phyloP scores from a whole-genome alignment of 1,139 yeast genomes.

The Lodderomyces theae region DNA sequence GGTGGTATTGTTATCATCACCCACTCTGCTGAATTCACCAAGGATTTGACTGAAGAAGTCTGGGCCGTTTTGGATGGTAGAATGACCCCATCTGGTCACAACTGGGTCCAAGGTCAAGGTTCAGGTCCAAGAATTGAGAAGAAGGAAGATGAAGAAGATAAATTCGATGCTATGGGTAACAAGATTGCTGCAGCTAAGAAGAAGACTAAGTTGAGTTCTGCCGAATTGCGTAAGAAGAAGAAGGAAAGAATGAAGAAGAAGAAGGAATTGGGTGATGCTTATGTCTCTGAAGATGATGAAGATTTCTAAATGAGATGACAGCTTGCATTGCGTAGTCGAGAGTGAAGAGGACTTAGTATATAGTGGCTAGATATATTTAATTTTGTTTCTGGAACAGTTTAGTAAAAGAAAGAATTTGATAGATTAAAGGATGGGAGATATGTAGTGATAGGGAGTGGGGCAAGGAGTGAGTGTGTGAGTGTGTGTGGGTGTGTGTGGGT shows the following conservation, averaged over 20 bases:
- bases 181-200: slow-evolving; percentile 94
- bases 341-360: neutral
- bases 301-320: slow-evolving; percentile 36
- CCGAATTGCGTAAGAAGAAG: slow-evolving; percentile 99
- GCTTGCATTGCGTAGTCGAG: no score
- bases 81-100: slow-evolving; percentile 99
- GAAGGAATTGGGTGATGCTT: slow-evolving; percentile 99
- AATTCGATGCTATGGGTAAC: slow-evolving; percentile 99
- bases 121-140: slow-evolving; percentile 96
- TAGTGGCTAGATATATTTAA: slow-evolving; percentile 2
- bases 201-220: slow-evolving; percentile 97
- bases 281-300: slow-evolving; percentile 94
- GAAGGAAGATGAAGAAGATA: slow-evolving; percentile 97
- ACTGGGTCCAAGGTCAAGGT: slow-evolving; percentile 99
- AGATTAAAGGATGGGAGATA: neutral
- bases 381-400: slow-evolving; percentile 4
- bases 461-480: no score
- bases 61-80: slow-evolving; percentile 98
- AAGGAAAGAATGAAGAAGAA: slow-evolving; percentile 99
- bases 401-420: slow-evolving; percentile 3
- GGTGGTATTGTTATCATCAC: slow-evolving; percentile 99
- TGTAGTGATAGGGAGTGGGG: neutral
- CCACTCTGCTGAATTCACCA: slow-evolving; percentile 99
- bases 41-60: slow-evolving; percentile 97
- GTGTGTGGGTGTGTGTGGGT: no score